Evolutionary conservation across 176 grass and related monocot species (phyloP).

Genomic region (Lolium multiflorum): DNA sequence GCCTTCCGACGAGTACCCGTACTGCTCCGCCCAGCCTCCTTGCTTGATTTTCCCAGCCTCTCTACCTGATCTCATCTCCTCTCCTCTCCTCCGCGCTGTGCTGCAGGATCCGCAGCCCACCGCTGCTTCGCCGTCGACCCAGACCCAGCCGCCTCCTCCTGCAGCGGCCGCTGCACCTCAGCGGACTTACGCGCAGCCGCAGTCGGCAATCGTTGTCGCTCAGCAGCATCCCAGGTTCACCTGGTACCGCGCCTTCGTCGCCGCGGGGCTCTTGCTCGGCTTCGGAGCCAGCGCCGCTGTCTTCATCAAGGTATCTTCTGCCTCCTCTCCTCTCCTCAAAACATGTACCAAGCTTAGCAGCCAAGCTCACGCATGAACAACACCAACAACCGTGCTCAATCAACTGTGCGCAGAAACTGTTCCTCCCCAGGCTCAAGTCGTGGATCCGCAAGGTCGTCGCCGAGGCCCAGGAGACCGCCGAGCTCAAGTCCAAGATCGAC

Average conservation of each 20-base stretch:
- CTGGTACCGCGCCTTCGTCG: constrained; percentile 74
- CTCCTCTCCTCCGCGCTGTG: neutral
- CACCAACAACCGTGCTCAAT: neutral
- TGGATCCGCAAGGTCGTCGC: constrained; percentile 80
- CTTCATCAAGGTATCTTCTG: constrained; percentile 65
- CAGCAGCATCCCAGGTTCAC: constrained; percentile 49
- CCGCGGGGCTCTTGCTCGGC: constrained; percentile 71
- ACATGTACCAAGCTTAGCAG: neutral
- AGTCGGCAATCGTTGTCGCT: constrained; percentile 28
- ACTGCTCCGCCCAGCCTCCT: neutral
- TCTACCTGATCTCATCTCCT: neutral
- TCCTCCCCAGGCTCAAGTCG: constrained; percentile 78
- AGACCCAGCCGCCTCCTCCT: neutral
- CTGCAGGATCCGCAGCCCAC: constrained; percentile 67
- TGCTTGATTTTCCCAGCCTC: neutral
- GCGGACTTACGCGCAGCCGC: constrained; percentile 37
- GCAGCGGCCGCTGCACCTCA: neutral
- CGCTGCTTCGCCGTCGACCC: constrained; percentile 29
- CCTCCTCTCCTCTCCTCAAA: neutral
- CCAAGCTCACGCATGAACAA: neutral
- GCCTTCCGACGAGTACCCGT: constrained; percentile 92
- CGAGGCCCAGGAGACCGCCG: constrained; percentile 49
- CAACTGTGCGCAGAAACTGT: constrained; percentile 57
- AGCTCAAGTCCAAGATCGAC: constrained; percentile 43
- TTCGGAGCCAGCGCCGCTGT: constrained; percentile 71